Percentiles rank a stretch among this genome's conserved stretches.
phyloP scores from a whole-genome alignment of 257 asterid species.

The Handroanthus guayacan region DNA sequence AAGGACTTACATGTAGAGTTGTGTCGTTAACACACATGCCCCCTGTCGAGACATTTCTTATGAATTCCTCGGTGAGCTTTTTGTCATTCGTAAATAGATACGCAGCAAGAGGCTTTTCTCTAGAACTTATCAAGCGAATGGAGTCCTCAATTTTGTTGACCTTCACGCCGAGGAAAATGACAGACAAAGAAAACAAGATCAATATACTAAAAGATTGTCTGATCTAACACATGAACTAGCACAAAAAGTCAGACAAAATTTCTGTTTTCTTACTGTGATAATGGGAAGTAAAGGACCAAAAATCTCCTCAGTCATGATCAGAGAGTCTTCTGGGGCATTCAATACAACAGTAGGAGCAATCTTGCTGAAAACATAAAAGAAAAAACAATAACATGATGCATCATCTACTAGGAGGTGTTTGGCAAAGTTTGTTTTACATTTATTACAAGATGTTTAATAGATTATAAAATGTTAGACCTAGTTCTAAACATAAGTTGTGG shows the following conservation, averaged over 20 bases:
- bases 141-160: conserved; percentile 73
- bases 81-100: conserved; percentile 81
- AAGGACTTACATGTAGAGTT: conserved; percentile 65
- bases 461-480: no score
- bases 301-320: conserved; percentile 87
- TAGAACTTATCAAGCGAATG: conserved; percentile 59
- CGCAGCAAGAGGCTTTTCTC: conserved; percentile 93
- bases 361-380: conserved; percentile 54
- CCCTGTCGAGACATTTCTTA: conserved; percentile 73
- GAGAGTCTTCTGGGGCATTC: conserved; percentile 78
- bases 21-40: conserved; percentile 75
- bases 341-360: conserved; percentile 81
- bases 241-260: not conserved
- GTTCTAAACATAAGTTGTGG: no score
- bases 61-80: conserved; percentile 73
- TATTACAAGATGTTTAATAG: no score
- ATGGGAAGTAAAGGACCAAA: conserved; percentile 93
- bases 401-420: not conserved
- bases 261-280: conserved; percentile 59
- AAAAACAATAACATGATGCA: conserved; percentile 5
- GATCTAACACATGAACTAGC: conserved; percentile 20
- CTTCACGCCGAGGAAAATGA: conserved; percentile 43
- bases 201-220: conserved; percentile 5
- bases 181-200: conserved; percentile 16
- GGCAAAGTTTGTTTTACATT: no score